Conservation (phyloP, 1,139 yeast species). For the Pichia terricola region DNA sequence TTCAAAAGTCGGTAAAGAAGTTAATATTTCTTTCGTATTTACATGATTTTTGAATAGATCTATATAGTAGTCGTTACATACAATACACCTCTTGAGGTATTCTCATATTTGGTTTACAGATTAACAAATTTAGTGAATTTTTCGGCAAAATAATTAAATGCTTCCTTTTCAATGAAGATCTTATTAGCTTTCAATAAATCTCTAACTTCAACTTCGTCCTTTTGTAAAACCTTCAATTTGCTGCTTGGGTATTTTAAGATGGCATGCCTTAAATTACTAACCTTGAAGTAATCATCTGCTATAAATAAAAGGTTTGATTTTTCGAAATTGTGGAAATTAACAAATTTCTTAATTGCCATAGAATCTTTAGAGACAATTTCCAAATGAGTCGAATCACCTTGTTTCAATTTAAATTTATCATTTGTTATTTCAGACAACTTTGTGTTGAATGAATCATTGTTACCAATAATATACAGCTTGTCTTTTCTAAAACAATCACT, state of each 20-base stretch:
- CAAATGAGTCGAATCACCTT: conserved; percentile 20
- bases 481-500: conserved; percentile 75
- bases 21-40: no score
- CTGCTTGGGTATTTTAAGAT: conserved; percentile 34
- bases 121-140: conserved; percentile 16
- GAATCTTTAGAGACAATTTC: conserved; percentile 21
- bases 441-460: no score
- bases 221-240: conserved; percentile 57
- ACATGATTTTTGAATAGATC: no score
- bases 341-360: conserved; percentile 47
- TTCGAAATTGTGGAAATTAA: conserved; percentile 44
- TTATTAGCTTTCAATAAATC: conserved; percentile 77
- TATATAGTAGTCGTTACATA: no score
- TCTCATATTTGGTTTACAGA: neutral
- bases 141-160: conserved; percentile 46
- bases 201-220: conserved; percentile 77
- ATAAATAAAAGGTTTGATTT: conserved; percentile 60
- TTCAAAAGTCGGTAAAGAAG: no score
- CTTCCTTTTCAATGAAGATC: conserved; percentile 62
- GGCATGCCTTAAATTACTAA: conserved; percentile 42
- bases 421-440: no score
- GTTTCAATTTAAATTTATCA: conserved; percentile 4
- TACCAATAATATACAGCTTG: conserved; percentile 57
- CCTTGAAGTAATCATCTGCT: conserved; percentile 39
- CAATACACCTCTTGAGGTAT: no score